phyloP scores from a whole-genome alignment of 164 flowering plant genomes.

The Tetracentron sinense region DNA sequence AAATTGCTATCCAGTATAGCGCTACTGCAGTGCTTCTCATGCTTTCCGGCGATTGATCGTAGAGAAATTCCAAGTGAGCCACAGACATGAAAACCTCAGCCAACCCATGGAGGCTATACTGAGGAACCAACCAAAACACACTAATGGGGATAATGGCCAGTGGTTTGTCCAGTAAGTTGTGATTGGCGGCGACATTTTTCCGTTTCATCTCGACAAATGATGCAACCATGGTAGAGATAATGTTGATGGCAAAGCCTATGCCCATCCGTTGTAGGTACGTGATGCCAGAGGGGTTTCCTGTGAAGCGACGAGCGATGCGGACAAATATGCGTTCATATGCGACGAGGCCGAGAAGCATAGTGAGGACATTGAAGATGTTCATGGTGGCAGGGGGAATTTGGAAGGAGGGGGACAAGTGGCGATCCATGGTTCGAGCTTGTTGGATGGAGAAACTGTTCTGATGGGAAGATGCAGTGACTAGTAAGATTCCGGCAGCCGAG shows the following conservation, averaged over 20 bases:
- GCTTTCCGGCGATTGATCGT: constrained; percentile 57
- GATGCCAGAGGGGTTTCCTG: constrained; percentile 38
- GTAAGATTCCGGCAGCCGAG: constrained; percentile 43
- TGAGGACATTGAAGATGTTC: constrained; percentile 34
- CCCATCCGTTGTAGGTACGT: constrained; percentile 55
- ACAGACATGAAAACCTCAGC: constrained; percentile 44
- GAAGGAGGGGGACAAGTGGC: constrained; percentile 39
- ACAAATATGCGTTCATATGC: constrained; percentile 49
- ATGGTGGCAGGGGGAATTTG: constrained; percentile 46
- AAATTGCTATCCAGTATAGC: constrained; percentile 43
- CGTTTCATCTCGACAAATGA: constrained; percentile 46
- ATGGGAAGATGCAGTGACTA: constrained; percentile 33
- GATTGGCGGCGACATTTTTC: constrained; percentile 36
- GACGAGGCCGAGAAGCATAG: constrained; percentile 37
- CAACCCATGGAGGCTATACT: constrained; percentile 38
- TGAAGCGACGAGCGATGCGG: constrained; percentile 43
- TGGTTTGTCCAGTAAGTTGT: constrained; percentile 40
- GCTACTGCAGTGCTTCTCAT: constrained; percentile 54
- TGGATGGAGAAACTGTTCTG: constrained; percentile 36
- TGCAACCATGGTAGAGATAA: constrained; percentile 37
- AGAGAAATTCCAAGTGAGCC: constrained; percentile 47
- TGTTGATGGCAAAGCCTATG: constrained; percentile 36
- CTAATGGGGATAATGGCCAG: constrained; percentile 41
- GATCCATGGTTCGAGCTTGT: constrained; percentile 52
- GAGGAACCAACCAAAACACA: constrained; percentile 52